Evolutionary conservation across 2,329 filamentous ascomycete genomes (phyloP), one percentile per base, ranked within the genome.

Genomic region (Cercospora canescens): DNA sequence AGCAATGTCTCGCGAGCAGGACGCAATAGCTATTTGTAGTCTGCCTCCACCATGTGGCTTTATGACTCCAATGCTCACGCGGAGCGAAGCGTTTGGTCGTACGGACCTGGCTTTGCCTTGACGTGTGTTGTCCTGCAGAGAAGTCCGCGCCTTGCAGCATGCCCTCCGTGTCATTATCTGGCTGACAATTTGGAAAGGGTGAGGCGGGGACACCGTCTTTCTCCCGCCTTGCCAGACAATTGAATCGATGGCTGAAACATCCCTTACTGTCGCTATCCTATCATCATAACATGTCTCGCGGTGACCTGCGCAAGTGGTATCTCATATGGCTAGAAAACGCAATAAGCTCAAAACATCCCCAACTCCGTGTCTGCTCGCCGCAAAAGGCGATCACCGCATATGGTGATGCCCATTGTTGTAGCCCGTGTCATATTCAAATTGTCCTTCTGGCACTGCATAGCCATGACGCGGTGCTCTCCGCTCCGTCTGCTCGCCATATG

Each of bases 371-470:
- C 4, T 26, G 9, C 21, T 9, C 24, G 12, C 24, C 24, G 0
- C 14, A 8, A 52, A 21, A 21, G 41, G 32, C 1, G 8, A 59
- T 60, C 24, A 60, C 32, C 54, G 62, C 62, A 63, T 63, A 6
- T 59, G 62, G 34, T 63, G 54, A 6, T 35, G 18, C 11, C 62
- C 62, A 63, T 52, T 63, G 32, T 76, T 76, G 70, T 82, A 82
- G 12, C 72, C 75, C 16, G 78, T 81, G 70, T 82, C 79, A 69
- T 82, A 81, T 4, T 72, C 74, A 64, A 81, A 82, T 67, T 83
- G 81, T 63, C 76, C 76, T 37, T 80, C 79, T 0, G 80, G 80
- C 55, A 80, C 60, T 37, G 73, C 72, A 72, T 83, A 83, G 3
- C 80, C 80, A 1, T 74, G 69, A n/a, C 74, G 70, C 68, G 66